Evolutionary conservation across 2,329 filamentous ascomycete genomes (phyloP), one percentile per base, ranked within the genome.

Genomic region (Parascedosporium putredinis): DNA sequence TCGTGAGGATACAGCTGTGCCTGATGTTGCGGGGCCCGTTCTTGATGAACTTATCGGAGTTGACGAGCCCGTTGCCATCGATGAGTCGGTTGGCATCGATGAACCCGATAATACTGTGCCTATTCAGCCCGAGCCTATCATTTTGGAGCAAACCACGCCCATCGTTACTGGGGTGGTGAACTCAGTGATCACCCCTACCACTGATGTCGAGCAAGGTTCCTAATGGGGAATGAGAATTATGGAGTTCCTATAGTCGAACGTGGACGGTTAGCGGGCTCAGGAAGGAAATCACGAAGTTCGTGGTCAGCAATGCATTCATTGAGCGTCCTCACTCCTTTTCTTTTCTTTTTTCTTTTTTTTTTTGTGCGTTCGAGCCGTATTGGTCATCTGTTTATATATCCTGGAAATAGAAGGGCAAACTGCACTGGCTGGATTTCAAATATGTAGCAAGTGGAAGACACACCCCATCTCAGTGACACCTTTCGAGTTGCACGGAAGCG

Each of bases 21-120:
- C 54, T 1, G 55, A 59, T 45, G 49, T 53, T 16, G 45, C 46
- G 2, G 49, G 56, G 34, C 43, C 51, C 2, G 50, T 56, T 18
- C 52, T 50, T 34, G 45, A 48, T 23, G 43, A 55, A 43, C n/a
- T n/a, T n/a, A n/a, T n/a, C n/a, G n/a, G n/a, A n/a, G n/a, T n/a
- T n/a, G n/a, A n/a, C n/a, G 53, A 54, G 29, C 25, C n/a, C 48
- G 22, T 5, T 29, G n/a, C 16, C 45, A n/a, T n/a, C n/a, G n/a
- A n/a, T n/a, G n/a, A n/a, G n/a, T n/a, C n/a, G n/a, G n/a, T n/a
- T n/a, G n/a, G n/a, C n/a, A n/a, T n/a, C n/a, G n/a, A n/a, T n/a
- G n/a, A n/a, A n/a, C n/a, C n/a, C n/a, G n/a, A n/a, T n/a, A n/a
- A n/a, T n/a, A n/a, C n/a, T n/a, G n/a, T n/a, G n/a, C n/a, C n/a